Evolutionary conservation across 2,329 filamentous ascomycete genomes (phyloP).

Genomic region (Pyricularia sp.): DNA sequence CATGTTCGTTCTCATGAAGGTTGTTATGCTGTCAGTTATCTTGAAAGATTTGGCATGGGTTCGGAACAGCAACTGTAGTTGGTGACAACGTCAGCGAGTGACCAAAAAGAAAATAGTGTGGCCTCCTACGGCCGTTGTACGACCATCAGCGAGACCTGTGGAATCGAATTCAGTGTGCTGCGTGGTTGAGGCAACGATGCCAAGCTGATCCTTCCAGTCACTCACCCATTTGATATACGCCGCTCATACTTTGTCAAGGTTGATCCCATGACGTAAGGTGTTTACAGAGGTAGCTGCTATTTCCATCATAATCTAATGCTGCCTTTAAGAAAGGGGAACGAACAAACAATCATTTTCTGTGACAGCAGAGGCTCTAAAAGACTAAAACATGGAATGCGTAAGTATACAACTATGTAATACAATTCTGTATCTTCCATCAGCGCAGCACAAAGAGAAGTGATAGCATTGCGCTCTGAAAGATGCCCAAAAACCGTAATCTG

Average conservation of each 20-base stretch:
- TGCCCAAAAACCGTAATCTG: not conserved
- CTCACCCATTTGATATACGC: not conserved
- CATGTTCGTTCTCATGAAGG: too few relatives aligned
- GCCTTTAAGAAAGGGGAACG: not conserved
- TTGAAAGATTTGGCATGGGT: too few relatives aligned
- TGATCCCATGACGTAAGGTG: not conserved
- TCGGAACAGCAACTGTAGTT: too few relatives aligned
- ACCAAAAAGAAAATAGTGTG: not conserved
- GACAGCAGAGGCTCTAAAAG: not conserved
- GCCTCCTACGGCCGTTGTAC: not conserved
- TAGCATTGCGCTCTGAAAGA: not conserved
- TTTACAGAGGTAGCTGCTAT: not conserved
- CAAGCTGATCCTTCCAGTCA: not conserved
- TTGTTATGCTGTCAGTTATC: too few relatives aligned
- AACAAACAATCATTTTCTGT: not conserved
- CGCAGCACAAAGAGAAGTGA: too few relatives aligned
- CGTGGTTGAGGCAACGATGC: not conserved
- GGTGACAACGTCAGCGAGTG: too few relatives aligned
- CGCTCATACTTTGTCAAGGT: not conserved
- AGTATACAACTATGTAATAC: too few relatives aligned
- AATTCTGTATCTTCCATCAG: too few relatives aligned
- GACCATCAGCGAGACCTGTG: not conserved
- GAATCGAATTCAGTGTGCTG: not conserved
- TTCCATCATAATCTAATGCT: not conserved
- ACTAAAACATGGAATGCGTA: too few relatives aligned